Percentiles rank a stretch among this genome's conserved stretches.
These are phyloP conservation scores for Uronychia binucleata DNA, from an alignment of 73 alveolate genomes.

Conservation along the genomic window DNA sequence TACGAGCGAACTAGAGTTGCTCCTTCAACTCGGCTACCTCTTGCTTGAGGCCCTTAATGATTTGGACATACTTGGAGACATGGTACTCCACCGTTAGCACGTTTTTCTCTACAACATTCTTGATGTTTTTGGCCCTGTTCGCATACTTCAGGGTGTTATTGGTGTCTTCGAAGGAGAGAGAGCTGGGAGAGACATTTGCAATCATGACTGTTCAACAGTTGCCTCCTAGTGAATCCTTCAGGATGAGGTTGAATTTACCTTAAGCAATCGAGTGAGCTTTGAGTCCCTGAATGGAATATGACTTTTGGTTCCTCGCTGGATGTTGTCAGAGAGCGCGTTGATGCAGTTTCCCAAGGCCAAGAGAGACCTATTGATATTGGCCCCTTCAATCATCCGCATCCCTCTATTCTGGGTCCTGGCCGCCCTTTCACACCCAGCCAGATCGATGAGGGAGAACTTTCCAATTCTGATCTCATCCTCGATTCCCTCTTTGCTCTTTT, in stretches of 20 bases:
- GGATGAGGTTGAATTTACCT: constrained; percentile 11
- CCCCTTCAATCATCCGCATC: constrained; percentile 98
- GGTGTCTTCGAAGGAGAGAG: constrained; percentile 96
- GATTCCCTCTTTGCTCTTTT: constrained; percentile 84
- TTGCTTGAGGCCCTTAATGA: constrained; percentile 85
- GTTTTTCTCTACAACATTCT: constrained; percentile 92
- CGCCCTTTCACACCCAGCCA: constrained; percentile 99
- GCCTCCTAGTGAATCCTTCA: constrained; percentile 98
- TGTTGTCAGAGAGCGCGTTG: constrained; percentile 95
- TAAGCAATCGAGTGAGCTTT: constrained; percentile 97
- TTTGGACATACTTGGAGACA: constrained; percentile 94
- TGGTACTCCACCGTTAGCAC: constrained; percentile 96
- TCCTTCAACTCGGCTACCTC: constrained; percentile 63
- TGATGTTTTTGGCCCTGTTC: constrained; percentile 99
- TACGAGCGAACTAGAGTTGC: constrained; percentile 2
- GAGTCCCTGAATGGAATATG: constrained; percentile 99
- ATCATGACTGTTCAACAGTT: constrained; percentile 99
- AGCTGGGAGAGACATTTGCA: constrained; percentile 95
- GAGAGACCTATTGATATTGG: constrained; percentile 95
- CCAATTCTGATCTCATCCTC: constrained; percentile 87
- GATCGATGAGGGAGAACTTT: constrained; percentile 96
- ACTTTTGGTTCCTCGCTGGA: constrained; percentile 72
- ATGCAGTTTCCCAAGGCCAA: constrained; percentile 99
- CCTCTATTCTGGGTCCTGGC: constrained; percentile 98
- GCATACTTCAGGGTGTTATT: constrained; percentile 99